These are phyloP conservation scores for Ochetophila trinervis DNA, from an alignment of 306 rosid species.

Conservation along the genomic window DNA sequence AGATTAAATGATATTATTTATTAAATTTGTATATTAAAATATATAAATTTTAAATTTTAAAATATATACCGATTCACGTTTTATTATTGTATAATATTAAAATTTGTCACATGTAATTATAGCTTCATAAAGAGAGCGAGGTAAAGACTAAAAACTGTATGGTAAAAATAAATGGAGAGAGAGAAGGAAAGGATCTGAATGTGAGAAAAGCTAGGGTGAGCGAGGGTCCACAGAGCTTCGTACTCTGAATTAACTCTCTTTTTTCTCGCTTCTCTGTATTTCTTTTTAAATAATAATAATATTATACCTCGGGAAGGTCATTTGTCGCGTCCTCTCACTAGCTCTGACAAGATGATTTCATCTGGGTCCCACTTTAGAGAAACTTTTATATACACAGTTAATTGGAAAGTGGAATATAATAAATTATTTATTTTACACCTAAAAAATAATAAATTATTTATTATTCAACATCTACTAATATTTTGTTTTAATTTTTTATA, in stretches of 20 bases:
- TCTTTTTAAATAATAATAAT: not conserved
- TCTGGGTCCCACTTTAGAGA: constrained; percentile 29
- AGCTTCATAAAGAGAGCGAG: not conserved
- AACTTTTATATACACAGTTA: no score
- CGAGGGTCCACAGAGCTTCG: constrained; percentile 2
- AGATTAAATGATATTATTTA: no score
- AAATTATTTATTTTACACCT: no score
- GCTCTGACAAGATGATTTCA: constrained; percentile 26
- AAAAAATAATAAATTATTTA: no score
- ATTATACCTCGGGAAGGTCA: constrained; percentile 55
- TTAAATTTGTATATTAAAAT: no score
- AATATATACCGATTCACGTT: no score
- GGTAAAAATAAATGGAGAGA: not conserved
- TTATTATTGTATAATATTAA: no score
- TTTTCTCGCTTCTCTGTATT: not conserved
- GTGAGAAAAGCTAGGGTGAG: not conserved
- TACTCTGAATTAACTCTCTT: not conserved
- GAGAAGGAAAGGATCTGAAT: not conserved
- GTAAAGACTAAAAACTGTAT: not conserved
- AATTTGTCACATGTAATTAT: no score
- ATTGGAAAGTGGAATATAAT: no score
- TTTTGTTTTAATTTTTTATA: no score
- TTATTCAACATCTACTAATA: no score
- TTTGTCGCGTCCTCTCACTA: constrained; percentile 27
- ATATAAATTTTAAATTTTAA: no score